phyloP scores from a whole-genome alignment of 306 rosid species.

The Dryas drummondii region DNA sequence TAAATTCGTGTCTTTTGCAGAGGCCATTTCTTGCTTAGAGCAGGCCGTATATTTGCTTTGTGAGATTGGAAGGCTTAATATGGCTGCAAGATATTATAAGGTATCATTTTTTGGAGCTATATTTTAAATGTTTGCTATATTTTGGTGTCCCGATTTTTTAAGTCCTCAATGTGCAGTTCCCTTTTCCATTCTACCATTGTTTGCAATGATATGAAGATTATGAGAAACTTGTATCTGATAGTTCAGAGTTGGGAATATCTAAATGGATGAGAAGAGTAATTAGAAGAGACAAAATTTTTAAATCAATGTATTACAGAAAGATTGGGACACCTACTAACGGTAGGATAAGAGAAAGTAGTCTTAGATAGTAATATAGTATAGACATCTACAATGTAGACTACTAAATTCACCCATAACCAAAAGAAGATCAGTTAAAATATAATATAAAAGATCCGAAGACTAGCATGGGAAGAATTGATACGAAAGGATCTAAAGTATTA shows the following conservation, averaged over 20 bases:
- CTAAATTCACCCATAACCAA: background rate
- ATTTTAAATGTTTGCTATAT: background rate
- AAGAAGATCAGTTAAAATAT: background rate
- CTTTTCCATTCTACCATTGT: background rate
- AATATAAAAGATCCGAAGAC: background rate
- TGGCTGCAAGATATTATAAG: conserved; percentile 97
- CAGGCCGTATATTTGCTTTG: conserved; percentile 74
- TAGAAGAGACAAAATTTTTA: no score
- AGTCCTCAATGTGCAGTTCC: background rate
- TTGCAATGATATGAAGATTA: background rate
- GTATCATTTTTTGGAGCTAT: conserved; percentile 33
- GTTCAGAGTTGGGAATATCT: no score
- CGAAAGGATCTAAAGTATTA: background rate
- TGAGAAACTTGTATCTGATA: no score
- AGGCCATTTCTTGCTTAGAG: conserved; percentile 76
- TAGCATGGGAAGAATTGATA: background rate
- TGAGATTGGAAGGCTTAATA: conserved; percentile 95
- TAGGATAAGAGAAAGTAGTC: background rate
- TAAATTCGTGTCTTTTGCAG: conserved; percentile 35
- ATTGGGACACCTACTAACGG: background rate
- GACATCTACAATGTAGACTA: background rate
- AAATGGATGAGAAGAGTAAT: no score
- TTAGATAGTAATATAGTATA: background rate
- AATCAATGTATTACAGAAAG: background rate
- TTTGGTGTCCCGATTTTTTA: background rate